These are phyloP conservation scores for Lachnellula cervina DNA, from an alignment of 2,329 filamentous ascomycete genomes.

Conservation along the genomic window DNA sequence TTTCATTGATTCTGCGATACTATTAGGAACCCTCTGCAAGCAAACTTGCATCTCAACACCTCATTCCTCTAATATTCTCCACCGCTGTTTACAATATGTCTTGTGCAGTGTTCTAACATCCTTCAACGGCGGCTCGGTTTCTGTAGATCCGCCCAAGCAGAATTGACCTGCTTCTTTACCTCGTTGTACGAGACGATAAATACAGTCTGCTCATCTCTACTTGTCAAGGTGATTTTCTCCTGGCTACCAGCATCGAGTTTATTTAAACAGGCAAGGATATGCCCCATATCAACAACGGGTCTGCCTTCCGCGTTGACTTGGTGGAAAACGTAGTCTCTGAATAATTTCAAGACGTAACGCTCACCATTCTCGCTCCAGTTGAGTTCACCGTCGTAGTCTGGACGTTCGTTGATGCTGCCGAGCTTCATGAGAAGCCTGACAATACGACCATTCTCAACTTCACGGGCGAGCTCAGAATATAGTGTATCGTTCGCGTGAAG, in stretches of 20 bases:
- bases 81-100: not conserved
- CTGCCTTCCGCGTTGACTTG: conserved; percentile 83
- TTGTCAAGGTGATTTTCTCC: conserved; percentile 80
- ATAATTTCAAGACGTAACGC: conserved; percentile 87
- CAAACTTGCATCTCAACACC: not conserved
- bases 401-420: conserved; percentile 82
- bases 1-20: conserved; percentile 6
- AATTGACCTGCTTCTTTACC: conserved; percentile 61
- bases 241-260: conserved; percentile 88
- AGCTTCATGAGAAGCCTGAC: conserved; percentile 80
- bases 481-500: conserved; percentile 77
- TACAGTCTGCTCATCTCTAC: conserved; percentile 83
- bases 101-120: not conserved
- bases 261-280: conserved; percentile 82
- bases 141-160: conserved; percentile 52
- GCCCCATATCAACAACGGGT: conserved; percentile 78
- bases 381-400: conserved; percentile 71
- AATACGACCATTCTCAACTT: conserved; percentile 85
- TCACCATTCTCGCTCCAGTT: conserved; percentile 91
- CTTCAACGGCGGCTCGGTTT: conserved; percentile 17
- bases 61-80: not conserved
- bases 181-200: conserved; percentile 90
- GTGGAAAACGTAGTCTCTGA: conserved; percentile 96
- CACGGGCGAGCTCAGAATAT: conserved; percentile 65
- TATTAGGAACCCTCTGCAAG: not conserved